Conservation (phyloP, 2,329 filamentous ascomycete species). For the Xylaria arbuscula region DNA sequence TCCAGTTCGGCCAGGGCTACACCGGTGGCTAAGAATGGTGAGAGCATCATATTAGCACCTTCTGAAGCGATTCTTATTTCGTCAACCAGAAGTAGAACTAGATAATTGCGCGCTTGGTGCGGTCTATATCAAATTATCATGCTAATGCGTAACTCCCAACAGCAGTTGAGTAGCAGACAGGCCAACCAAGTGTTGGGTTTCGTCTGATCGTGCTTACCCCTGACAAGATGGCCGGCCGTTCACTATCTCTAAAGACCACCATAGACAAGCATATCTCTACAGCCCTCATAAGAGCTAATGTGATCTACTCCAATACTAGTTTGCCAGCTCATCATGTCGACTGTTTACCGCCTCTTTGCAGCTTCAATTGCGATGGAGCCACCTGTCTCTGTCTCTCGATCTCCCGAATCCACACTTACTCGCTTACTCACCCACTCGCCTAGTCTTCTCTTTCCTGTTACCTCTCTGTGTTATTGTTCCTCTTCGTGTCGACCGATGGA, state of each 20-base stretch:
- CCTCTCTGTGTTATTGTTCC: not conserved
- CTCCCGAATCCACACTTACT: slow-evolving; percentile 17
- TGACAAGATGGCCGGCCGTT: not conserved
- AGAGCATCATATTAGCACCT: slow-evolving; percentile 2
- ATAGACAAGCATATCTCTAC: slow-evolving; percentile 16
- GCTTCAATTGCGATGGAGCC: slow-evolving; percentile 34
- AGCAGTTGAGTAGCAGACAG: slow-evolving; percentile 2
- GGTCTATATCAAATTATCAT: slow-evolving; percentile 9
- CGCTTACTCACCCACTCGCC: not conserved
- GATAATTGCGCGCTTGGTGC: slow-evolving; percentile 26
- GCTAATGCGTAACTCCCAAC: slow-evolving; percentile 5
- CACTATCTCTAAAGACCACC: not conserved
- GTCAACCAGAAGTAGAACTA: not conserved
- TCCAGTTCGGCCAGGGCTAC: slow-evolving; percentile 13
- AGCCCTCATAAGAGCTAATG: slow-evolving; percentile 22
- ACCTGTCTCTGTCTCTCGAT: slow-evolving; percentile 35
- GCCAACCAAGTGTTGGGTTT: slow-evolving; percentile 20
- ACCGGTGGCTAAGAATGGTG: slow-evolving; percentile 15
- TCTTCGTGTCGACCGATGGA: not conserved
- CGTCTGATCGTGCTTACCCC: slow-evolving; percentile 17
- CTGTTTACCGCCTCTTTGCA: slow-evolving; percentile 26
- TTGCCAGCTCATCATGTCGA: slow-evolving; percentile 37
- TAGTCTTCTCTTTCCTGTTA: not conserved
- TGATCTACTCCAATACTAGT: slow-evolving; percentile 31
- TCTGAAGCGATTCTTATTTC: slow-evolving; percentile 4